Evolutionary conservation across 495 filamentous ascomycete genomes (phyloP).

Genomic region (Talaromyces nanjingensis): DNA sequence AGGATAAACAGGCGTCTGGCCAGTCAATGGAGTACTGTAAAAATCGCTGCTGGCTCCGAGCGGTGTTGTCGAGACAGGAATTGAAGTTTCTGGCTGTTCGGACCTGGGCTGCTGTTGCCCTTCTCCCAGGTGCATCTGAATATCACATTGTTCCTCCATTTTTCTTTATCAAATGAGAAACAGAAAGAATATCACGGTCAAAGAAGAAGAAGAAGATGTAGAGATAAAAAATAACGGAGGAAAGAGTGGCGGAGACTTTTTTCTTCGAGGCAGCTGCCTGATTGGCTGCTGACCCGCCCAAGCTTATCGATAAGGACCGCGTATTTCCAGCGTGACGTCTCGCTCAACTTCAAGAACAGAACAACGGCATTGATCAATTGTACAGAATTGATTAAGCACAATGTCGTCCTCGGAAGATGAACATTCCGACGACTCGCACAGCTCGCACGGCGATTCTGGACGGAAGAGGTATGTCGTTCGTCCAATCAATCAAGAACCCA

Average conservation of each 20-base stretch:
- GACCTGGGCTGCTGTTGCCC: background rate
- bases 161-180: background rate
- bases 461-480: background rate
- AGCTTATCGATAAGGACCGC: conserved; percentile 25
- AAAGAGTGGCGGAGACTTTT: conserved; percentile 23
- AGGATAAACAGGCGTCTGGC: conserved; percentile 19
- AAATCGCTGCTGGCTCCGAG: conserved; percentile 36
- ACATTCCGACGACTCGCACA: conserved; percentile 5
- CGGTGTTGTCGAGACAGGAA: conserved; percentile 20
- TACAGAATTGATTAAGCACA: background rate
- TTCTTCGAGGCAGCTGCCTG: conserved; percentile 27
- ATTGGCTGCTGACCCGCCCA: conserved; percentile 20
- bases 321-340: background rate
- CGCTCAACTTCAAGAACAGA: background rate
- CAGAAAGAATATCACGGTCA: no score
- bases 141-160: background rate
- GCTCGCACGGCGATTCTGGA: conserved; percentile 1
- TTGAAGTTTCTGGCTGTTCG: background rate
- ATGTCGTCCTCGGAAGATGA: conserved; percentile 11
- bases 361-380: background rate
- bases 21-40: conserved; percentile 30
- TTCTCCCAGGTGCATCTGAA: background rate
- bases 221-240: background rate
- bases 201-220: background rate
- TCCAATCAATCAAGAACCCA: background rate